Conservation (phyloP, 148 eudicot genomes). For the Heliamphora exappendiculata region DNA sequence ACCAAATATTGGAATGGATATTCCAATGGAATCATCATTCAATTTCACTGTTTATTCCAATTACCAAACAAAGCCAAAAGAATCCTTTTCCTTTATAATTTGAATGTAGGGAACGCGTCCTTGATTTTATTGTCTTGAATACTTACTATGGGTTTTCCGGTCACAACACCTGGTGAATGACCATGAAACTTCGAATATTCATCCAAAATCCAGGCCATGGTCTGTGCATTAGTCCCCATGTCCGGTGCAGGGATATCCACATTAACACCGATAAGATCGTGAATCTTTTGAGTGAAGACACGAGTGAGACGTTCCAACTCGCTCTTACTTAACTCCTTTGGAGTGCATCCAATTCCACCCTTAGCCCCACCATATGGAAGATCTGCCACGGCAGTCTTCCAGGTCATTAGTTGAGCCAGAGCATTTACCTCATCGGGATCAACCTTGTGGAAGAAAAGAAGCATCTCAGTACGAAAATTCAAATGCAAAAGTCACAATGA, state of each 20-base stretch:
- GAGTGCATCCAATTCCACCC: constrained; percentile 50
- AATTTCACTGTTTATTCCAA: too few species aligned
- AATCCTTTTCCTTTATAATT: too few species aligned
- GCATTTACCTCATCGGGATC: constrained; percentile 63
- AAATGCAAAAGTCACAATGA: background rate
- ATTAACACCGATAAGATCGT: constrained; percentile 42
- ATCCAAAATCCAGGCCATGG: constrained; percentile 78
- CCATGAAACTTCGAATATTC: constrained; percentile 72
- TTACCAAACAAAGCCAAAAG: too few species aligned
- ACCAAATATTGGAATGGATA: too few species aligned
- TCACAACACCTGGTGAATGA: constrained; percentile 57
- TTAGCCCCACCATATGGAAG: constrained; percentile 61
- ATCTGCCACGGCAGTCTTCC: constrained; percentile 58
- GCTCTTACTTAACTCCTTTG: constrained; percentile 33
- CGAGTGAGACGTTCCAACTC: constrained; percentile 59
- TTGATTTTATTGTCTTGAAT: background rate
- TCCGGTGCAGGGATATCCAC: constrained; percentile 51
- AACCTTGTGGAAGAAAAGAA: constrained; percentile 23
- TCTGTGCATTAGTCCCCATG: constrained; percentile 63
- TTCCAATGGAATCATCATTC: too few species aligned
- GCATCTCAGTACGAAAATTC: background rate
- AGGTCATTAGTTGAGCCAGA: constrained; percentile 60
- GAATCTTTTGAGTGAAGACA: constrained; percentile 55
- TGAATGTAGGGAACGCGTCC: constrained; percentile 9
- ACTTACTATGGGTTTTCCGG: constrained; percentile 72